Evolutionary conservation across 768 basidiomycete species (phyloP).

Genomic region (Kondoa malvinella): DNA sequence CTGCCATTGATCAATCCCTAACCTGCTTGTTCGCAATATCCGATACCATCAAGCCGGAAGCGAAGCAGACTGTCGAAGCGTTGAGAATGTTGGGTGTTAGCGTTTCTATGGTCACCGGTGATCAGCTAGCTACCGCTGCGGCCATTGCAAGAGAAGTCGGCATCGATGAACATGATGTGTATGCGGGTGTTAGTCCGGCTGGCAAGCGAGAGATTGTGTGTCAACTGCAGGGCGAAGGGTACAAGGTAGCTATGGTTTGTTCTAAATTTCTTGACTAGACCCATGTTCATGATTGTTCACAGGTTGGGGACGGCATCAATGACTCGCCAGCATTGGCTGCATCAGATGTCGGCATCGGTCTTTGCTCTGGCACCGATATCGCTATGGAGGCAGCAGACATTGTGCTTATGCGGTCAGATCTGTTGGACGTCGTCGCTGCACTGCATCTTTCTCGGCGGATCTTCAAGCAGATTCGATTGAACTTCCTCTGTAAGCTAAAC

Average conservation of each 20-base stretch:
- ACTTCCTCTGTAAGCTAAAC: slow-evolving; percentile 56
- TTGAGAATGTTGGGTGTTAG: slow-evolving; percentile 77
- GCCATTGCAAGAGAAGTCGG: slow-evolving; percentile 84
- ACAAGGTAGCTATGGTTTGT: slow-evolving; percentile 66
- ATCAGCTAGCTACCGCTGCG: slow-evolving; percentile 63
- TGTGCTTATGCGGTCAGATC: slow-evolving; percentile 90
- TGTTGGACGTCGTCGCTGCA: slow-evolving; percentile 92
- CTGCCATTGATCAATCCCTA: slow-evolving; percentile 50
- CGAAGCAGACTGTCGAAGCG: slow-evolving; percentile 60
- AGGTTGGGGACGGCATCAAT: slow-evolving; percentile 99
- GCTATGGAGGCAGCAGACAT: slow-evolving; percentile 97
- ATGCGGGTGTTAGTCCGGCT: slow-evolving; percentile 84
- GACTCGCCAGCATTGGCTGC: slow-evolving; percentile 94
- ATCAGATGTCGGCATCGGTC: slow-evolving; percentile 86
- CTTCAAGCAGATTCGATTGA: slow-evolving; percentile 75
- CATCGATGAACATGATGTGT: slow-evolving; percentile 62
- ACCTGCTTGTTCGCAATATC: slow-evolving; percentile 67
- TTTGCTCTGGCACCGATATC: slow-evolving; percentile 88
- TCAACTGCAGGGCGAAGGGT: slow-evolving; percentile 52
- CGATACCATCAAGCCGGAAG: slow-evolving; percentile 72
- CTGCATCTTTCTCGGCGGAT: slow-evolving; percentile 76
- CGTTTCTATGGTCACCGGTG: slow-evolving; percentile 87
- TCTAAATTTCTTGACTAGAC: not conserved
- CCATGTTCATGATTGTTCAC: slow-evolving; percentile 1
- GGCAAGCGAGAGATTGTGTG: slow-evolving; percentile 76